These are phyloP conservation scores for Ascochyta fabae DNA, from an alignment of 2,329 filamentous ascomycete genomes.

Conservation along the genomic window DNA sequence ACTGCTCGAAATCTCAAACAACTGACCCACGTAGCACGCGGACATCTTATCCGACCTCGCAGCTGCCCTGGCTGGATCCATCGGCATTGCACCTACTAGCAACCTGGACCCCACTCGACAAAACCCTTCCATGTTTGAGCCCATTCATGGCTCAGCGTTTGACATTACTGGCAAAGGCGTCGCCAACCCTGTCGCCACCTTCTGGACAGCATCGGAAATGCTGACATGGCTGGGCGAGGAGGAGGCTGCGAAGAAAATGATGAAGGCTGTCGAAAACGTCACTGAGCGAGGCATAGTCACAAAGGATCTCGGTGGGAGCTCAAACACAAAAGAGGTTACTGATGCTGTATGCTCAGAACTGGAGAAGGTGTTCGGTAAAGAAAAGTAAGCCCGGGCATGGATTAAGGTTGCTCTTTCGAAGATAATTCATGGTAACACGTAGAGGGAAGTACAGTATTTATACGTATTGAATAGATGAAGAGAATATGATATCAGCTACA, in stretches of 20 bases:
- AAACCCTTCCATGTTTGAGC: constrained; percentile 68
- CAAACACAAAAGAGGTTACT: constrained; percentile 52
- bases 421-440: not conserved
- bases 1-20: not conserved
- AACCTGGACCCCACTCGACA: constrained; percentile 65
- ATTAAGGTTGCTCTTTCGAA: not conserved
- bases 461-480: too few species aligned
- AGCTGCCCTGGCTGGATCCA: constrained; percentile 72
- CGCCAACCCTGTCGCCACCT: constrained; percentile 64
- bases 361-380: constrained; percentile 24
- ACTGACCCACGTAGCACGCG: constrained; percentile 50
- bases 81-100: constrained; percentile 72
- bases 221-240: constrained; percentile 63
- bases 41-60: constrained; percentile 76
- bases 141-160: constrained; percentile 65
- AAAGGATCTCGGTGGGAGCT: constrained; percentile 60
- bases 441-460: not conserved
- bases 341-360: constrained; percentile 52
- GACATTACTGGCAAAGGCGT: constrained; percentile 65
- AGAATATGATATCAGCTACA: too few species aligned
- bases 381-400: not conserved
- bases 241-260: constrained; percentile 57
- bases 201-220: constrained; percentile 67
- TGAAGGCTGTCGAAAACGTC: constrained; percentile 61
- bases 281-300: constrained; percentile 61